phyloP scores from a whole-genome alignment of 768 basidiomycete genomes.

The Mycena pura region DNA sequence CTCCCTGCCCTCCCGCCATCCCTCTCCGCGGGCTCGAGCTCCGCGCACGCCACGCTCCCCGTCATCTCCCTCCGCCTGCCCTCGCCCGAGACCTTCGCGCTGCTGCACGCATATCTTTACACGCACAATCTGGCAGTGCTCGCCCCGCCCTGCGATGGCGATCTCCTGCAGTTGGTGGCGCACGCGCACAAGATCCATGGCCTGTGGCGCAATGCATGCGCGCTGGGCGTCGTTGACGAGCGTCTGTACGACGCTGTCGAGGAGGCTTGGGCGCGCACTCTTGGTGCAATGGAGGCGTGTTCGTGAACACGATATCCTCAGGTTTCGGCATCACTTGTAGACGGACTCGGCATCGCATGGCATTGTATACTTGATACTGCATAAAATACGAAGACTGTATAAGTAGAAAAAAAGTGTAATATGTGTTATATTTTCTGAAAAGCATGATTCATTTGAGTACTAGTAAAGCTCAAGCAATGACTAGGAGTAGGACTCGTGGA shows the following conservation, averaged over 20 bases:
- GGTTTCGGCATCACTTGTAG: too few species aligned
- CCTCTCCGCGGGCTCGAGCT: slow-evolving; percentile 8
- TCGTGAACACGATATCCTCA: too few species aligned
- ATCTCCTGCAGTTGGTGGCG: slow-evolving; percentile 16
- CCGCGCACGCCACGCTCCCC: slow-evolving; percentile 41
- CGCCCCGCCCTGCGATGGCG: slow-evolving; percentile 36
- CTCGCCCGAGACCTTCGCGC: slow-evolving; percentile 54
- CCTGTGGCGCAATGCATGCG: slow-evolving; percentile 58
- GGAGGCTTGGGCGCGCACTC: slow-evolving; percentile 55
- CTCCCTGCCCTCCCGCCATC: slow-evolving; percentile 41
- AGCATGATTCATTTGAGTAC: too few species aligned
- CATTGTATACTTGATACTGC: too few species aligned
- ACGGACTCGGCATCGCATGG: too few species aligned
- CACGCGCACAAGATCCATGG: slow-evolving; percentile 38
- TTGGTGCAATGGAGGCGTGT: slow-evolving; percentile 43
- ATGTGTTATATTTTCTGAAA: too few species aligned
- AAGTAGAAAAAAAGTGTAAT: too few species aligned
- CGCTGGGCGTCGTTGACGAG: slow-evolving; percentile 56
- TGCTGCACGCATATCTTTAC: slow-evolving; percentile 58
- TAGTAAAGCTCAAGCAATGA: too few species aligned
- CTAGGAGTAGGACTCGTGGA: too few species aligned
- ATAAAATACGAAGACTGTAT: too few species aligned
- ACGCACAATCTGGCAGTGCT: slow-evolving; percentile 52
- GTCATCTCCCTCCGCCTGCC: slow-evolving; percentile 61
- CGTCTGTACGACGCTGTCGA: slow-evolving; percentile 56